Evolutionary conservation across 768 basidiomycete species (phyloP), one percentile per base, ranked within the genome.

Genomic region (Crepidotus variabilis): DNA sequence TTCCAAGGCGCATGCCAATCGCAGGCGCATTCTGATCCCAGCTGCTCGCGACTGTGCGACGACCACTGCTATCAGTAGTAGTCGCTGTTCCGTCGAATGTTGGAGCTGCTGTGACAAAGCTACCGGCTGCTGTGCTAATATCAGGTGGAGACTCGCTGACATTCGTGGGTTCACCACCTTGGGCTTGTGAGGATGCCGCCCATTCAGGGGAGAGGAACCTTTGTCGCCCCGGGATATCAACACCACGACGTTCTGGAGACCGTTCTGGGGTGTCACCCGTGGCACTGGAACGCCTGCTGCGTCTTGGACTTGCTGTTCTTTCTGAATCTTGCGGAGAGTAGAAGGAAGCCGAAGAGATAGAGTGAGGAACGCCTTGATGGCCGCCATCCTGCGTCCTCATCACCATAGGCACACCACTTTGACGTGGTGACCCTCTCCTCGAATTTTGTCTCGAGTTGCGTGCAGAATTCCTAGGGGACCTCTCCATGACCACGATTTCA

Each of bases 91-190:
- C 80, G 14, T 77, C 77, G 10, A 86, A 66, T 6, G 85, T 87
- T 48, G 80, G 78, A 43, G 88, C 78, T 16, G 81, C 80, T 4
- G 88, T 88, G 20, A 89, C 78, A 60, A 88, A 87, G 55, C 87
- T 89, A 57, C 78, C 77, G 2, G 82, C 77, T 11, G 88, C 87
- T 0, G 86, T 86, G 67, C 87, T 88, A 64, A 90, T 78, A 65
- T 86, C 86, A 0, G 80, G 77, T 36, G 73, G 80, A 62, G 80
- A 81, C 21, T 52, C 60, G 59, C 67, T 74, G 56, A 62, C 64
- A 58, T 46, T 58, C 11, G 48, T 58, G 33, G 55, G 33, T 67
- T 64, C 32, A 39, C 58, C 52, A 57, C 47, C 39, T 43, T 14
- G 39, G 5, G 63, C 57, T 48, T 35, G 57, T 28, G 47, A 54